Evolutionary conservation across 495 filamentous ascomycete species (phyloP), one percentile per base, ranked within the genome.

Genomic region (Aspergillus ostianus): DNA sequence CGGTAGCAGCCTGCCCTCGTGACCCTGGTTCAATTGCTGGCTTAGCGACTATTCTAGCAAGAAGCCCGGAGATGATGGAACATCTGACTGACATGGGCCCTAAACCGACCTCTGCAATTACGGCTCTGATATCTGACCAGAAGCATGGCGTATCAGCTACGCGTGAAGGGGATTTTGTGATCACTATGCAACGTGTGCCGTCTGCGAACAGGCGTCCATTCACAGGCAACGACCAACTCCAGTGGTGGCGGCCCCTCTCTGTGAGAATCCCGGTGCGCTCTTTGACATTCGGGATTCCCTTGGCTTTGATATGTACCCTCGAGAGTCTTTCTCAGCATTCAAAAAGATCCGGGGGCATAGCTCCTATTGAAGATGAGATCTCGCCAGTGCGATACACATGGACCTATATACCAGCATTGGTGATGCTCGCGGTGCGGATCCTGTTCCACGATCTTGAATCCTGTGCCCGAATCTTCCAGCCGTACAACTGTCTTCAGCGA

Each of bases 361-460:
- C 47, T 0, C 45, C 44, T 26, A 49, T 59, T 8, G 47, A 53
- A 4, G 53, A 51, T 7, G 27, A 32, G 32, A 55, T 52, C 0
- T 65, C 56, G 17, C 10, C 7, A 12, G 49, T 61, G 29, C 63
- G 57, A 17, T 65, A 65, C 50, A 47, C 57, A 48, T 66, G 64
- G 64, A 47, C 53, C 10, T 68, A 68, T 32, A 23, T 68, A 3
- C 66, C 66, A 2, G 66, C 66, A n/a, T 29, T 68, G 3, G 46
- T 68, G 0, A 63, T 68, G 60, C 56, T 68, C 13, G 18, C 49
- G 17, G 50, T 63, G 17, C 62, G 57, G 6, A 55, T 56, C 44
- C 55, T 51, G 51, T 63, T 50, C 23, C 45, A 47, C 51, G 29
- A 45, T 47, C 58, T 55, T 50, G 57, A 46, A 19, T 55, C 61